Base-by-base conservation (phyloP, 345 rosid genomes). In the Abelmoschus esculentus region DNA sequence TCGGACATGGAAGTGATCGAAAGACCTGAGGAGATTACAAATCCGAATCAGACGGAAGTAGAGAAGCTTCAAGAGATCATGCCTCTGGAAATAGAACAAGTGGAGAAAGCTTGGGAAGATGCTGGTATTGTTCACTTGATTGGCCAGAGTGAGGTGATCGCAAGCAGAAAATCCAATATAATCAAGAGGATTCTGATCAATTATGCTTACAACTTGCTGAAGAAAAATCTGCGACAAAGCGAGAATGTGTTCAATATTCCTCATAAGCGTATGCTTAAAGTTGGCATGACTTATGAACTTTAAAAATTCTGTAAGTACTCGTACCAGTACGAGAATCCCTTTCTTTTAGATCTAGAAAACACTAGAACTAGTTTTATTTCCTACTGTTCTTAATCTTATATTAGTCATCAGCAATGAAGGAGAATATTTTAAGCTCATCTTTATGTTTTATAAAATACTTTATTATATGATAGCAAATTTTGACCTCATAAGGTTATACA, bases 211-310 rank as follows among this genome's bases (percentile, higher is more conserved):
- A 78, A 73, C 74, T 87, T 83, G 73, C 17, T 87, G 72, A 85
- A 72, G 73, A 87, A 54, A 28, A 77, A 79, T 26, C 57, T 82
- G 74, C 80, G 83, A 56, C 80, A 77, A 31, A 79, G 73, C 11
- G 81, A 76, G 6, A 76, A 77, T 64, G 72, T 81, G 55, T 83
- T 80, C 47, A 79, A 78, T 32, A 66, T 85, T 72, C 86, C 91
- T 53, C 87, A 75, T 15, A 72, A 69, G 73, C 70, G 81, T 12
- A 62, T 87, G 78, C 83, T 87, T n/a, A 87, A 85, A 72, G 85
- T 87, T 7, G 87, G 86, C 19, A 87, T 87, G 87, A 76, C 86
- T 61, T 80, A 80, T 31, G 80, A 82, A 22, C 84, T 87, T 11
- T 85, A 80, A 70, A 49, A 46, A 17, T 6, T 6, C 0, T 36